These are phyloP conservation scores for Trichosanthes truncata DNA, from an alignment of 306 rosid genomes.

Conservation along the genomic window DNA sequence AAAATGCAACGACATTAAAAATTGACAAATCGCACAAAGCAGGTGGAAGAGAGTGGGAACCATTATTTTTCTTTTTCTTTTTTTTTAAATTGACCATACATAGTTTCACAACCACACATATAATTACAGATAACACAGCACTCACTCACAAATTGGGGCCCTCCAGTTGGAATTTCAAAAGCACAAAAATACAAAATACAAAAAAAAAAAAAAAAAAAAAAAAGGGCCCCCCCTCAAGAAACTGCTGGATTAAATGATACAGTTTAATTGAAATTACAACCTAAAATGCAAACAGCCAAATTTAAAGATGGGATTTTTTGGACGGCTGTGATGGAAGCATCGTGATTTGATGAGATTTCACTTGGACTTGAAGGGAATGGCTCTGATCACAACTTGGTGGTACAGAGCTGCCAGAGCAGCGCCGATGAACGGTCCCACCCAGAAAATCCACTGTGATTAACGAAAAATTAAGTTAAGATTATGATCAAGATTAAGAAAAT, in stretches of 20 bases:
- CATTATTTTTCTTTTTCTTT: background rate
- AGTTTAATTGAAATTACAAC: background rate
- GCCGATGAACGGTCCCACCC: conserved; percentile 52
- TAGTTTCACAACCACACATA: background rate
- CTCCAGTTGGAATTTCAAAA: background rate
- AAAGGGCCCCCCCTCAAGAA: background rate
- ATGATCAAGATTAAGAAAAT: background rate
- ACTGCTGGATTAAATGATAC: background rate
- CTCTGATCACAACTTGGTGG: conserved; percentile 51
- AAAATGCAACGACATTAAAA: background rate
- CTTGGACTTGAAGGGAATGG: conserved; percentile 46
- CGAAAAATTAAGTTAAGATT: background rate
- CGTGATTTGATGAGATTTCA: background rate
- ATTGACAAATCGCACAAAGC: background rate
- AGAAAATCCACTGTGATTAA: conserved; percentile 45
- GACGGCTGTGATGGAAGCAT: background rate
- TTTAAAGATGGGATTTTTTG: background rate
- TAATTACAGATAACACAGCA: conserved; percentile 6
- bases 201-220: background rate
- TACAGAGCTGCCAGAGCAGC: conserved; percentile 48
- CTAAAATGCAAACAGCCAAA: background rate
- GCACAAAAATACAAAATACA: background rate
- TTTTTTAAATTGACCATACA: background rate
- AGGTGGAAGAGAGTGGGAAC: background rate
- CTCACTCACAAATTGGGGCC: background rate